Percentiles rank a stretch among this genome's conserved stretches.
phyloP scores from a whole-genome alignment of 1,284 basidiomycete genomes.

The Irpex rosettiformis region DNA sequence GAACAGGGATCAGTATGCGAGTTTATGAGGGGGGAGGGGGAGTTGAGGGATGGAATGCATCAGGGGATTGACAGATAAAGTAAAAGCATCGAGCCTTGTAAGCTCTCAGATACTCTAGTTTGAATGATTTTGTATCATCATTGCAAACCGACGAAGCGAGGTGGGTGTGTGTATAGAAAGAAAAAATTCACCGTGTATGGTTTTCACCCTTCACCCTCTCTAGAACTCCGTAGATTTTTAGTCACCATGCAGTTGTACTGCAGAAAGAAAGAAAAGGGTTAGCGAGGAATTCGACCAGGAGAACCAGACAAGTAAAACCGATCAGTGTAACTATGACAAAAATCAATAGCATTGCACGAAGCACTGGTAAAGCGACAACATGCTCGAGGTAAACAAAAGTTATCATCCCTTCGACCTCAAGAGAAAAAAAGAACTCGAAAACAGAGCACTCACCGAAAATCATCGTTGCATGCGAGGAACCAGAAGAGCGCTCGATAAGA shows the following conservation, averaged over 20 bases:
- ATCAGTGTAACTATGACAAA: conserved; percentile 91
- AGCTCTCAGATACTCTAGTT: conserved; percentile 88
- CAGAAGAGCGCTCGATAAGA: conserved; percentile 2
- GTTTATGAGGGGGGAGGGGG: neutral
- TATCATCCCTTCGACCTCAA: conserved; percentile 63
- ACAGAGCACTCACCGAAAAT: conserved; percentile 20
- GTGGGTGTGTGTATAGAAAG: conserved; percentile 3
- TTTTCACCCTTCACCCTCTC: no score
- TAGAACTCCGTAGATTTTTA: no score
- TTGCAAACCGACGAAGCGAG: conserved; percentile 18
- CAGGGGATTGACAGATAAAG: conserved; percentile 64
- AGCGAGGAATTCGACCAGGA: conserved; percentile 9
- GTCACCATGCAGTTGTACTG: no score
- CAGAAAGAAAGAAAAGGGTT: conserved; percentile 10
- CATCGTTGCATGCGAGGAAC: neutral
- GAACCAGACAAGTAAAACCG: conserved; percentile 32
- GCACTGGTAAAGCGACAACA: conserved; percentile 45
- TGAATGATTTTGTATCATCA: conserved; percentile 70
- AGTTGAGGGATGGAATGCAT: conserved; percentile 16
- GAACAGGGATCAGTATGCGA: no score
- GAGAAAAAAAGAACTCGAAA: conserved; percentile 4
- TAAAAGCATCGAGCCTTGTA: conserved; percentile 58
- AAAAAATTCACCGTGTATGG: conserved; percentile 10
- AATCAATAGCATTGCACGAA: conserved; percentile 45
- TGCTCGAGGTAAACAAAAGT: conserved; percentile 43